phyloP scores from a whole-genome alignment of 2,329 filamentous ascomycete species.

The Ciborinia camelliae region DNA sequence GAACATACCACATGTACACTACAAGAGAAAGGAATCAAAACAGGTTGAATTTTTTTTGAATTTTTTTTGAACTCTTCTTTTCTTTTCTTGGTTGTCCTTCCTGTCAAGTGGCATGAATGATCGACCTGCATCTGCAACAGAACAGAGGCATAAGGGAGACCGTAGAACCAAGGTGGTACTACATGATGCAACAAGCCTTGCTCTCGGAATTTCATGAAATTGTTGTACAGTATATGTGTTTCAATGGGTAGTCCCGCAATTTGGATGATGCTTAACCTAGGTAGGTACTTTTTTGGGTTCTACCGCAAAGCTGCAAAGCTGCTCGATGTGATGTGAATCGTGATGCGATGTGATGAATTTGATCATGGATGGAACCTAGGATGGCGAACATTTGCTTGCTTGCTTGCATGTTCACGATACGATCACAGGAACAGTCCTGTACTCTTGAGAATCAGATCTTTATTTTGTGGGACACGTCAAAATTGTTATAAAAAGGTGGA shows the following conservation, averaged over 20 bases:
- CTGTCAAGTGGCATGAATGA: conserved; percentile 13
- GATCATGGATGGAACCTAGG: neutral
- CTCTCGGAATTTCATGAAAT: neutral
- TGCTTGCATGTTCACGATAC: neutral
- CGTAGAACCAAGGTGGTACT: neutral
- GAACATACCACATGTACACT: conserved; percentile 7
- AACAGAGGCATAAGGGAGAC: neutral
- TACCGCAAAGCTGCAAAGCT: neutral
- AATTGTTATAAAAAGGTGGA: neutral
- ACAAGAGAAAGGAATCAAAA: conserved; percentile 2
- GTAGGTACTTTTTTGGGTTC: neutral
- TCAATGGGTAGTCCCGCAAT: conserved; percentile 8
- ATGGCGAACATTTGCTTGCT: conserved; percentile 7
- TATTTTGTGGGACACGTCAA: conserved; percentile 8
- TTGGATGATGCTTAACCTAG: neutral
- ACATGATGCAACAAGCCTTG: neutral
- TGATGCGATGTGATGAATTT: neutral
- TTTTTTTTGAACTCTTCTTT: too few relatives aligned
- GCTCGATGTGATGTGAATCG: neutral
- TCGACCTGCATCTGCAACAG: neutral
- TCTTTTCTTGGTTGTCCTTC: neutral
- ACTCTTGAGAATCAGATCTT: neutral
- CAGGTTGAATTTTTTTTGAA: too few relatives aligned
- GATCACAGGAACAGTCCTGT: conserved; percentile 1
- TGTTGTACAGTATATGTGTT: neutral